Evolutionary conservation across 2,329 filamentous ascomycete species (phyloP), one percentile per base, ranked within the genome.

Genomic region (Phialocephala subalpina): DNA sequence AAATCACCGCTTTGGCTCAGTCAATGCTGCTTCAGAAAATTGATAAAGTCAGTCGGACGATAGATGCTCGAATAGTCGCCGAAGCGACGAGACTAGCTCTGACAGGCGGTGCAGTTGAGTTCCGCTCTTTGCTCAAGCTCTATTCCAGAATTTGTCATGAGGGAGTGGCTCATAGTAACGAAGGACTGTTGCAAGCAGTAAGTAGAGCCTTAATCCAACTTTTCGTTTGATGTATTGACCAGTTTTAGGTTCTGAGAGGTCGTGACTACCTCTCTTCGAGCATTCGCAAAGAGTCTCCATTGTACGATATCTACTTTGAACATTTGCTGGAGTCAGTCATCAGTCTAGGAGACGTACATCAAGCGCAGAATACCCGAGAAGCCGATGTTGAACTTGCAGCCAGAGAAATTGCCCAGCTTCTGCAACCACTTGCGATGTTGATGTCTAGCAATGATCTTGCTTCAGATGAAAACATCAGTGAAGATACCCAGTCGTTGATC

Each of bases 21-120:
- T 97, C 94, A 0, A 97, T 99, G 90, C 87, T 99, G 27, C 81
- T 97, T n/a, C 96, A 99, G 76, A 98, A 99, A 78, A 87, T 98
- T 65, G 90, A 91, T 67, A 95, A 96, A 78, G 88, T 97, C 63
- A 96, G 88, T 74, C 84, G 87, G 66, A 82, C 86, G 4, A 92
- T 97, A 1, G 94, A 98, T 81, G 89, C 91, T 35, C 90, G 91
- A 63, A 96, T 99, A 66, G 90, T 98, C 62, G 88, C 87, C 18
- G 94, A 97, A 67, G 90, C 93, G 7, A 93, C 94, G 9, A 84
- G 87, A 6, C 81, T 99, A 63, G 91, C 94, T 36, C 82, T 96
- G 4, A 89, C 87, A 72, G 93, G 92, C 63, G 92, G 92, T 11
- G 87, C 90, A 68, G 84, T 91, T 3, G 96, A 98, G 75, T 94